These are phyloP conservation scores for Diplosphaera chodatii DNA, from an alignment of 139 green algal species.

Conservation along the genomic window DNA sequence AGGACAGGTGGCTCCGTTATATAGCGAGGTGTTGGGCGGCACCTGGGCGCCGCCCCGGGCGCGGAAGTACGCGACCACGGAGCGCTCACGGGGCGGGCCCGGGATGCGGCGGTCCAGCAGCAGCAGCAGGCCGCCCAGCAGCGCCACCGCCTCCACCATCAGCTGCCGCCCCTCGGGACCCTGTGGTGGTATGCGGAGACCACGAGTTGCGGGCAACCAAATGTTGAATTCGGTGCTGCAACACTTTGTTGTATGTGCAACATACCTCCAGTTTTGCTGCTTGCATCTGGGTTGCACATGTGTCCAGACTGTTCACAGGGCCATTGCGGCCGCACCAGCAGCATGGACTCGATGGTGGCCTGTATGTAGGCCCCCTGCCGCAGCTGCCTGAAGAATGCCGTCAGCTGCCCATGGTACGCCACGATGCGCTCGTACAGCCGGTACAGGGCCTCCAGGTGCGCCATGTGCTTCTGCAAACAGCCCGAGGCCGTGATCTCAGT, in stretches of 20 bases:
- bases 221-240: too few relatives aligned
- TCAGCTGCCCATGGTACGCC: slow-evolving; percentile 2
- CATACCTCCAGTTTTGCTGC: too few relatives aligned
- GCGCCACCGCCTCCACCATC: slow-evolving; percentile 10
- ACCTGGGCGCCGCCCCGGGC: slow-evolving; percentile 3
- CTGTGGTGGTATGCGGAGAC: too few relatives aligned
- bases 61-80: slow-evolving; percentile 6
- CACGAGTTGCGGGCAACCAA: too few relatives aligned
- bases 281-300: too few relatives aligned
- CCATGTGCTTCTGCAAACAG: neutral
- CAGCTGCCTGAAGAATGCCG: neutral
- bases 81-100: slow-evolving; percentile 1
- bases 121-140: slow-evolving; percentile 7
- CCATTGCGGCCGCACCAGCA: slow-evolving; percentile 5
- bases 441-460: neutral
- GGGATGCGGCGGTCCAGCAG: slow-evolving; percentile 2
- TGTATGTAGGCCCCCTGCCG: neutral
- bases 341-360: neutral
- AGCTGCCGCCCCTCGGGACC: too few relatives aligned
- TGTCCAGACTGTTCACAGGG: too few relatives aligned
- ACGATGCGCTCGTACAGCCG: slow-evolving; percentile 6
- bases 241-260: too few relatives aligned
- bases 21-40: neutral
- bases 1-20: too few relatives aligned
- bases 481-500: neutral